These are phyloP conservation scores for Neckera pumila DNA, from an alignment of 225 moss, liverwort and hornwort genomes.

Conservation along the genomic window DNA sequence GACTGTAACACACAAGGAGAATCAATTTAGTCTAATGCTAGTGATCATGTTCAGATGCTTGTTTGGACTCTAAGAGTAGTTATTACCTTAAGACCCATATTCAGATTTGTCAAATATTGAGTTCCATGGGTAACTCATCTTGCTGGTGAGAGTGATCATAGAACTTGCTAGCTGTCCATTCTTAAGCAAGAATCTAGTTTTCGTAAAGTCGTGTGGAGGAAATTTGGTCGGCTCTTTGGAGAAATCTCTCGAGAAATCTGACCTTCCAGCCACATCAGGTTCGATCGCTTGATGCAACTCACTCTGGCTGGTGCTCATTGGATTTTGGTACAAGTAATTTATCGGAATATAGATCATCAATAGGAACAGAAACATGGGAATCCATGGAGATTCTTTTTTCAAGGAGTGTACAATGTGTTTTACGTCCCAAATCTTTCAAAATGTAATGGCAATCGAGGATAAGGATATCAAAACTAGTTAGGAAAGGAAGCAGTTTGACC, in stretches of 20 bases:
- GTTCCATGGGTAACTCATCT: neutral
- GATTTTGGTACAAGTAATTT: no score
- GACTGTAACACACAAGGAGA: neutral
- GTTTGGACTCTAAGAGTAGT: neutral
- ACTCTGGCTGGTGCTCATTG: neutral
- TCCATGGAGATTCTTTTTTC: neutral
- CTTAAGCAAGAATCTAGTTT: neutral
- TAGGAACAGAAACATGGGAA: neutral
- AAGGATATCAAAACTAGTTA: neutral
- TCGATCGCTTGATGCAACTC: neutral
- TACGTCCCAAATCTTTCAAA: neutral
- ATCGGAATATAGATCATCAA: no score
- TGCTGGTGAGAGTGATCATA: neutral
- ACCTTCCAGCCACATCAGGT: neutral
- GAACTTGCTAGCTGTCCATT: neutral
- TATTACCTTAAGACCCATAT: neutral
- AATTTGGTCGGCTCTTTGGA: neutral
- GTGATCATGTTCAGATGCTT: neutral
- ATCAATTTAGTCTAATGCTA: neutral
- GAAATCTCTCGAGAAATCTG: neutral
- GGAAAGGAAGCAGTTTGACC: neutral
- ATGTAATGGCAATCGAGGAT: neutral
- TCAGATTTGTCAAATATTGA: neutral
- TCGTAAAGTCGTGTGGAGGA: neutral
- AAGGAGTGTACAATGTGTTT: no score